Conservation (phyloP, 495 filamentous ascomycete species). For the Lasiosphaeris hirsuta region DNA sequence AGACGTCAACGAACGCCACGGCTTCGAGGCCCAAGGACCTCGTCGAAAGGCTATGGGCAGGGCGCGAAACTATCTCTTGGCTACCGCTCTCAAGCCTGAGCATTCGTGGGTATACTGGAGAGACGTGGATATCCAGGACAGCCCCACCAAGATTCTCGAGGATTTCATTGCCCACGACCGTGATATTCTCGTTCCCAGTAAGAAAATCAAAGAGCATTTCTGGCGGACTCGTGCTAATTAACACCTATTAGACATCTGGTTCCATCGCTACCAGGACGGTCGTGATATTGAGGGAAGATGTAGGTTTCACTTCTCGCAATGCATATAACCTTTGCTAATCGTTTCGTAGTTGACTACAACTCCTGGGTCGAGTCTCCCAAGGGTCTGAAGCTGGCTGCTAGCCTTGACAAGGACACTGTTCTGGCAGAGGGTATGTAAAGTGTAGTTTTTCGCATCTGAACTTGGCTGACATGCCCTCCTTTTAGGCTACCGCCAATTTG, state of each 20-base stretch:
- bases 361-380: constrained; percentile 95
- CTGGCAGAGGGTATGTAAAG: constrained; percentile 70
- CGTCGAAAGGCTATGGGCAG: constrained; percentile 85
- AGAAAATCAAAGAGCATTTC: constrained; percentile 26
- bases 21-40: constrained; percentile 82
- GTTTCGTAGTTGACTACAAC: constrained; percentile 83
- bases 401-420: constrained; percentile 72
- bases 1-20: constrained; percentile 76
- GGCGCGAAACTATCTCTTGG: constrained; percentile 89
- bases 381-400: constrained; percentile 65
- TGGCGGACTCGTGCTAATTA: constrained; percentile 26
- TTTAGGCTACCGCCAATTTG: constrained; percentile 83
- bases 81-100: constrained; percentile 79
- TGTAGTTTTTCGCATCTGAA: not conserved
- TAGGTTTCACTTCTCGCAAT: constrained; percentile 44
- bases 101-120: constrained; percentile 99
- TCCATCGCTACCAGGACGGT: constrained; percentile 83
- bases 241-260: constrained; percentile 89
- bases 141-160: constrained; percentile 81
- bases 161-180: constrained; percentile 92
- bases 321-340: constrained; percentile 18
- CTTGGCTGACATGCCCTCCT: constrained; percentile 8
- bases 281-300: constrained; percentile 91
- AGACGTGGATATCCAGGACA: constrained; percentile 93
- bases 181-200: constrained; percentile 95